Percentiles rank a stretch among this genome's conserved stretches.
These are phyloP conservation scores for Filosporella fistucella DNA, from an alignment of 495 filamentous ascomycete genomes.

Conservation along the genomic window DNA sequence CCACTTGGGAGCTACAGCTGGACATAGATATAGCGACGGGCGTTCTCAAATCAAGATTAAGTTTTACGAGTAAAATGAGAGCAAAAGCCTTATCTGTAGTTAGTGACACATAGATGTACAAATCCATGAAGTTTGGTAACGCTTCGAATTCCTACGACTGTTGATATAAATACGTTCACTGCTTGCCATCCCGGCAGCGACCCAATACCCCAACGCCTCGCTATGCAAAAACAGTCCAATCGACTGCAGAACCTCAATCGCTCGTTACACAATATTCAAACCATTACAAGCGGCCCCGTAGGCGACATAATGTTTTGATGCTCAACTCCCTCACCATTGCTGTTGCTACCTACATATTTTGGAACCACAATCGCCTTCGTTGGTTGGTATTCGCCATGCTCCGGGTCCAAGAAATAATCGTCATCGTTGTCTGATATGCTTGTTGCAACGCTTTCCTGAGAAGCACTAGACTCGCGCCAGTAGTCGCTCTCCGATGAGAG, in stretches of 20 bases:
- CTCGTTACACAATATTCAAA: constrained; percentile 9
- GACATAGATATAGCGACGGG: no score
- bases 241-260: neutral
- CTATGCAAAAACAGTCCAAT: constrained; percentile 1
- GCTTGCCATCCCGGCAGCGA: no score
- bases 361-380: constrained; percentile 19
- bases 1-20: no score
- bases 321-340: constrained; percentile 1
- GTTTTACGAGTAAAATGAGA: no score
- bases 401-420: constrained; percentile 3
- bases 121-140: no score
- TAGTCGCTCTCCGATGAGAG: constrained; percentile 12
- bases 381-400: constrained; percentile 11
- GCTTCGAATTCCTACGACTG: neutral
- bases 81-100: no score
- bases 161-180: no score
- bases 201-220: constrained; percentile 2
- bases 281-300: constrained; percentile 19
- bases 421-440: constrained; percentile 20
- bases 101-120: no score
- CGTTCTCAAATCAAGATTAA: no score
- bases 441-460: constrained; percentile 18
- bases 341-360: constrained; percentile 6
- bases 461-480: neutral
- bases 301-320: constrained; percentile 5